phyloP scores from a whole-genome alignment of 192 early-diverging fungal species.

The Entomortierella beljakovae region DNA sequence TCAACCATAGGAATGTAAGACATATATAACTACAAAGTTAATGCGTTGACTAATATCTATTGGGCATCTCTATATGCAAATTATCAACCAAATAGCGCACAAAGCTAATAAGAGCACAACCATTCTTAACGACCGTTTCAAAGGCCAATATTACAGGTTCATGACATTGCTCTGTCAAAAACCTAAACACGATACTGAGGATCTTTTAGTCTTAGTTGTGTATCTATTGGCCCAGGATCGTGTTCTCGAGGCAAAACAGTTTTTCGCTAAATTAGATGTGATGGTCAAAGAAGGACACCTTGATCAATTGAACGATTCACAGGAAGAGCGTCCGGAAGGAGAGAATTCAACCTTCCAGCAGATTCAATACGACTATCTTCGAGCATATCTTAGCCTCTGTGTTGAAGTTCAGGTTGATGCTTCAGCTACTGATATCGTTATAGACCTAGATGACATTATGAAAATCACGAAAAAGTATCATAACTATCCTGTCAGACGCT shows the following conservation, averaged over 20 bases:
- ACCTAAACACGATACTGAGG: conserved; percentile 20
- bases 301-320: conserved; percentile 1
- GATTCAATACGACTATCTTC: conserved; percentile 61
- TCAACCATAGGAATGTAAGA: neutral
- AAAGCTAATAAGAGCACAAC: conserved; percentile 22
- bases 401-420: conserved; percentile 29
- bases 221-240: conserved; percentile 63
- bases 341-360: conserved; percentile 14
- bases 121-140: conserved; percentile 58
- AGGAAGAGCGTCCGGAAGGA: neutral
- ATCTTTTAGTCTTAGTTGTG: conserved; percentile 49
- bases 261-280: conserved; percentile 12
- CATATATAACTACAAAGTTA: too few relatives aligned
- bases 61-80: too few relatives aligned
- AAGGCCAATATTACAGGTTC: conserved; percentile 50
- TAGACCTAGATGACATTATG: conserved; percentile 28
- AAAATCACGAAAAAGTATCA: conserved; percentile 46
- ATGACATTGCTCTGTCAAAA: conserved; percentile 48
- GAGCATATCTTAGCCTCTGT: conserved; percentile 58
- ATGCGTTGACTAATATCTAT: too few relatives aligned
- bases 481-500: conserved; percentile 52
- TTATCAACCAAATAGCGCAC: too few relatives aligned
- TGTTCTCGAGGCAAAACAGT: conserved; percentile 52
- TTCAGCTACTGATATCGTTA: neutral
- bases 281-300: conserved; percentile 18